phyloP scores from a whole-genome alignment of 306 rosid genomes.

The Senna siamea region DNA sequence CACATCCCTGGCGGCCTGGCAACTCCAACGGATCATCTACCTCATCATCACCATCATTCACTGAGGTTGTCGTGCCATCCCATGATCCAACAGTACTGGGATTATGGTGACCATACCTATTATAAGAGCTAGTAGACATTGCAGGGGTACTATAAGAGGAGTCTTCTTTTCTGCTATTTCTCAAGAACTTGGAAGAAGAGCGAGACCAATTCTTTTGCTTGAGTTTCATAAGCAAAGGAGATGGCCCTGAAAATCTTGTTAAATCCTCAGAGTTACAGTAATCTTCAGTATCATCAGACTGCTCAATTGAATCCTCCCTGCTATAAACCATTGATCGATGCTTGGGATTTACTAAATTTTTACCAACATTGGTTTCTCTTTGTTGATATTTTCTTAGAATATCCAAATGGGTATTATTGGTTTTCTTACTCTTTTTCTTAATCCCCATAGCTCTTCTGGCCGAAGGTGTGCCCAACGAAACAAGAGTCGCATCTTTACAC shows the following conservation, averaged over 20 bases:
- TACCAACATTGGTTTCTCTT: constrained; percentile 50
- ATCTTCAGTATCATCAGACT: constrained; percentile 76
- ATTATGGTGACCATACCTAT: constrained; percentile 59
- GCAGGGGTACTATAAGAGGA: constrained; percentile 97
- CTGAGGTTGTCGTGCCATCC: constrained; percentile 86
- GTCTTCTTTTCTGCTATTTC: constrained; percentile 63
- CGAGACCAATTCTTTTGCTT: constrained; percentile 66
- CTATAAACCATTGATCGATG: constrained; percentile 47
- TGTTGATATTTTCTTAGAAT: constrained; percentile 52
- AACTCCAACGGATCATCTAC: constrained; percentile 77
- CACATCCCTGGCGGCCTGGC: constrained; percentile 93
- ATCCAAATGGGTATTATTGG: constrained; percentile 52
- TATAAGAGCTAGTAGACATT: constrained; percentile 84
- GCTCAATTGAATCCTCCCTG: constrained; percentile 65
- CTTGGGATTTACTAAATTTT: constrained; percentile 47
- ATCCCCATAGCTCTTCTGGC: constrained; percentile 37
- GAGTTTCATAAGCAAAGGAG: constrained; percentile 74
- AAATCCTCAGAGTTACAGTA: constrained; percentile 73
- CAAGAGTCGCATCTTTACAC: constrained; percentile 67
- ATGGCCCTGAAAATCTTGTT: constrained; percentile 55
- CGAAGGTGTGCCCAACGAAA: constrained; percentile 34
- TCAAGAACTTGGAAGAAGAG: constrained; percentile 57
- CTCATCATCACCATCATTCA: constrained; percentile 81
- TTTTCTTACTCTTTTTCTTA: constrained; percentile 68
- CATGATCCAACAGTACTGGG: constrained; percentile 96